Conservation (phyloP, 371 early-diverging fungal genomes). For the Nosema muscidifuracis region DNA sequence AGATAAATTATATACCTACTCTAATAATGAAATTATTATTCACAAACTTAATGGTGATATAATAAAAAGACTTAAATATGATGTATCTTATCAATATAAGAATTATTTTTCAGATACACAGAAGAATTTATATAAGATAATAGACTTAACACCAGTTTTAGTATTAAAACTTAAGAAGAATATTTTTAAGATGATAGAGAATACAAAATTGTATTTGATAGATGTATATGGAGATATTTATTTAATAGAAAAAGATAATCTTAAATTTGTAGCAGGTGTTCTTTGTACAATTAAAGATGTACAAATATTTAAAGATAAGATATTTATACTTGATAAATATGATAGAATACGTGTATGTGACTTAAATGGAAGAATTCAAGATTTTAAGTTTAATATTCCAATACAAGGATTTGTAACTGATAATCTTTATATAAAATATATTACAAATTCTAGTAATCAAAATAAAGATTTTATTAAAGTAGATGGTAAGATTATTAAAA, state of each 20-base stretch:
- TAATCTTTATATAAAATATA: no score
- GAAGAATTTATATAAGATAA: background rate
- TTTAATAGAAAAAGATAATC: background rate
- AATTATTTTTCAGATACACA: background rate
- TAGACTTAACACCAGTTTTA: background rate
- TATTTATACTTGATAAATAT: conserved; percentile 20
- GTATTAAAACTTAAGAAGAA: conserved; percentile 6
- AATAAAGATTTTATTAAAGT: no score
- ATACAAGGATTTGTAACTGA: no score
- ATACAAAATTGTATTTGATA: conserved; percentile 5
- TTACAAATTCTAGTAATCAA: no score
- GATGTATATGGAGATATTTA: conserved; percentile 28
- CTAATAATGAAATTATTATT: background rate
- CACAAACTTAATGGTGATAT: background rate
- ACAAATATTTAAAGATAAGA: conserved; percentile 6
- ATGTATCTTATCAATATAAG: background rate
- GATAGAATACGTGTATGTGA: conserved; percentile 11
- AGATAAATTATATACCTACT: no score
- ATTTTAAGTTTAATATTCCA: background rate
- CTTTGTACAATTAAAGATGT: conserved; percentile 18
- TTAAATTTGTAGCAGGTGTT: conserved; percentile 6
- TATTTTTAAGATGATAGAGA: conserved; percentile 7
- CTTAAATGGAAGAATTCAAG: background rate
- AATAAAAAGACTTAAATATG: background rate
- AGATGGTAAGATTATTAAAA: no score